Base-by-base conservation (phyloP, 2,329 filamentous ascomycete genomes). In the Xylariales sp. region DNA sequence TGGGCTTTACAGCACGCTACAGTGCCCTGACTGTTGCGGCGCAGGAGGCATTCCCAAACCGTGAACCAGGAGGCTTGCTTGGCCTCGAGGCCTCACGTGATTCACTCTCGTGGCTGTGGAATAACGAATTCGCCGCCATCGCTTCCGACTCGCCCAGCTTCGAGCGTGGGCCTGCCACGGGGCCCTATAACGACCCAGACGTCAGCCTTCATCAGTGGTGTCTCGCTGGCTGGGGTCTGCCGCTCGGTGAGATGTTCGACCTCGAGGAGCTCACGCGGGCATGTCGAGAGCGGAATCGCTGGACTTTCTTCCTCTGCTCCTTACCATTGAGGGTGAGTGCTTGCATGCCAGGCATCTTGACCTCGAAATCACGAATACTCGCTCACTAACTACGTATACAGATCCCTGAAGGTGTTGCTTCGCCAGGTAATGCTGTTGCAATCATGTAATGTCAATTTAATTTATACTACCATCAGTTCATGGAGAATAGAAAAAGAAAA, bases 21-120 rank as follows among this genome's bases (percentile, higher is more conserved):
- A 55, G 57, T 12, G 37, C 35, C 7, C 23, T 25, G 23, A 55
- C 55, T 52, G 14, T 10, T 17, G 31, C 18, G 11, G 18, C 17
- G 10, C 39, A 57, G 31, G 58, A 62, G 33, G 61, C 59, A 2
- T 25, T 25, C n/a, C 23, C 23, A 8, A 25, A 25, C 23, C 8
- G 23, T 8, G 8, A 25, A n/a, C 23, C 23, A 8, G 23, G 23
- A 8, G 23, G 23, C 23, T 25, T 25, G 23, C 23, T 25, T n/a
- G 69, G 68, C 1, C 56, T 71, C 2, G 61, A 69, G 43, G 57
- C 53, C 5, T 57, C 53, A 0, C 54, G 56, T 33, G 63, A 63
- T 11, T 58, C 60, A 18, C 29, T 67, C 33, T 47, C 55, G 27
- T 74, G 66, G 67, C 56, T 72, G 24, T 72, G 69, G 69, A 59